Evolutionary conservation across 305 asterid species (phyloP).

Genomic region (Rubia balearica): DNA sequence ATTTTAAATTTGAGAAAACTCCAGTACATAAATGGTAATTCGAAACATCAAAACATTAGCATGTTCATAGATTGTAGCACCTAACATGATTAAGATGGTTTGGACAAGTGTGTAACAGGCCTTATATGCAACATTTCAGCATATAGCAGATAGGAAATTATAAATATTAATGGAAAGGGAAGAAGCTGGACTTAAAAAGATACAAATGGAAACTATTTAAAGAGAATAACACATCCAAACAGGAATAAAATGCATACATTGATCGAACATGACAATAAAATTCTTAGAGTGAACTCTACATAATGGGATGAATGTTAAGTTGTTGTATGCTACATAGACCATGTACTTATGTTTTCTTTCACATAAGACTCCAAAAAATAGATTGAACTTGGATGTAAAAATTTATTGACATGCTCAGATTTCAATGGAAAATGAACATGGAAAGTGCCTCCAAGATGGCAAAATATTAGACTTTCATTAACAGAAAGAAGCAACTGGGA

Average conservation of each 20-base stretch:
- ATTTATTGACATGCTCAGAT: neutral
- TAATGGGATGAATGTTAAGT: neutral
- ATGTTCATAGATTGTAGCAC: neutral
- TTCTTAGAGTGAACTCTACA: neutral
- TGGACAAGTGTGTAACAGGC: neutral
- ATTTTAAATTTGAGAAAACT: neutral
- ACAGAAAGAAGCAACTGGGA: neutral
- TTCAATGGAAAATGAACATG: neutral
- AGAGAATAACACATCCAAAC: neutral
- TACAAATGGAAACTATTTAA: neutral
- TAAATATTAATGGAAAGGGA: neutral
- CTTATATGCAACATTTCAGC: neutral
- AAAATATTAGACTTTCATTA: neutral
- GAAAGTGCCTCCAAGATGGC: neutral
- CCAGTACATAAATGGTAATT: neutral
- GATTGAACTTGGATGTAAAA: neutral
- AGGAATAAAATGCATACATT: neutral
- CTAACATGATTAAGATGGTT: neutral
- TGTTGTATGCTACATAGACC: neutral
- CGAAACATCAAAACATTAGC: neutral
- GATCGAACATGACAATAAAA: too few relatives aligned
- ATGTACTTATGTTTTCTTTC: neutral
- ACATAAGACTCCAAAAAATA: too few relatives aligned
- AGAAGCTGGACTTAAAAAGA: neutral
- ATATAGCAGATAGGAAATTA: neutral